Evolutionary conservation across 176 grass and related monocot species (phyloP).

Genomic region (Melocanna baccifera): DNA sequence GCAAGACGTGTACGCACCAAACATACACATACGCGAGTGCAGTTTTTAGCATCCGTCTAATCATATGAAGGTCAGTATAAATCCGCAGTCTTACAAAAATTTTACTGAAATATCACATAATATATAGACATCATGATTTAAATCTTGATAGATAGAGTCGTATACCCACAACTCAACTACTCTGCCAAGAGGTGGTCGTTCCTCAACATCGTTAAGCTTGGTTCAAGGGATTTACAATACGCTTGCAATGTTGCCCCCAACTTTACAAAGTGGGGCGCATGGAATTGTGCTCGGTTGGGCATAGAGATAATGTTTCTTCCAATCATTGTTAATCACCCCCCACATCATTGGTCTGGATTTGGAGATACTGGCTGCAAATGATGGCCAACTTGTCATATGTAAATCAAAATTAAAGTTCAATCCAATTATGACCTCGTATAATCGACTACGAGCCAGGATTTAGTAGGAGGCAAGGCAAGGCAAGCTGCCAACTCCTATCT

Average conservation of each 20-base stretch:
- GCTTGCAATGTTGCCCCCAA: not conserved
- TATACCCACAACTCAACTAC: too few relatives aligned
- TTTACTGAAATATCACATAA: too few relatives aligned
- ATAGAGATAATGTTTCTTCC: not conserved
- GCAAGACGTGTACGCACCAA: too few relatives aligned
- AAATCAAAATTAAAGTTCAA: not conserved
- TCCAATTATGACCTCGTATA: not conserved
- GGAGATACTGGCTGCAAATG: not conserved
- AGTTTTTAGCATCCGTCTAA: too few relatives aligned
- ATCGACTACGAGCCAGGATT: not conserved
- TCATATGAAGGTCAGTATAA: too few relatives aligned
- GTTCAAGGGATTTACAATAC: not conserved
- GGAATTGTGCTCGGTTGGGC: not conserved
- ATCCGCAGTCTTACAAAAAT: too few relatives aligned
- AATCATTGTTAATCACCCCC: slow-evolving; percentile 25
- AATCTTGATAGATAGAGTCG: too few relatives aligned
- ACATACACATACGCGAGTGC: too few relatives aligned
- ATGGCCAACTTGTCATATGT: not conserved
- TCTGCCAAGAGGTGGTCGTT: too few relatives aligned
- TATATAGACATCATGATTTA: too few relatives aligned
- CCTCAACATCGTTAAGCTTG: not conserved
- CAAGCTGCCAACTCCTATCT: not conserved
- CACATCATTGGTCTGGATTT: not conserved
- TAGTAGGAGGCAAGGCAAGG: not conserved
- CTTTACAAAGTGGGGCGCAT: not conserved